These are phyloP conservation scores for Xanthoconium purpureum DNA, from an alignment of 768 basidiomycete species.

Conservation along the genomic window DNA sequence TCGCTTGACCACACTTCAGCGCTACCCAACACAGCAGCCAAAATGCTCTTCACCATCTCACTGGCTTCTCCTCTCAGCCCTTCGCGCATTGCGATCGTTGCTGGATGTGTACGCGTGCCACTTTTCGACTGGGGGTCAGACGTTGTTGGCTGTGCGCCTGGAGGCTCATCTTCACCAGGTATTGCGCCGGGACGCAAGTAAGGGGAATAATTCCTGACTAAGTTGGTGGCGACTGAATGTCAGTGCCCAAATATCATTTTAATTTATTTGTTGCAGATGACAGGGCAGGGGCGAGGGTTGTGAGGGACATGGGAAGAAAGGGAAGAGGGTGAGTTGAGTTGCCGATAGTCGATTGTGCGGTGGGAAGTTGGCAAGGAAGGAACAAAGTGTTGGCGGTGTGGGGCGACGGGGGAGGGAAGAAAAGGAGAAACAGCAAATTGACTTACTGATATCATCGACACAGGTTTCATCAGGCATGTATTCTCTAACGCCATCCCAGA, in stretches of 20 bases:
- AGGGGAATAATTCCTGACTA: conserved; percentile 91
- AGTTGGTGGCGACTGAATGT: conserved; percentile 77
- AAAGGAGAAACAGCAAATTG: conserved; percentile 11
- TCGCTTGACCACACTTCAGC: conserved; percentile 63
- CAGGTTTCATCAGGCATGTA: conserved; percentile 65
- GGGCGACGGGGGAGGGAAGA: conserved; percentile 23
- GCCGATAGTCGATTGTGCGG: conserved; percentile 23
- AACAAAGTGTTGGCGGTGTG: conserved; percentile 13
- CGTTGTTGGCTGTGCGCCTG: background rate
- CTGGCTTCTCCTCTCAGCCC: conserved; percentile 62
- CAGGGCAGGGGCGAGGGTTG: conserved; percentile 34
- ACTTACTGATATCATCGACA: conserved; percentile 87
- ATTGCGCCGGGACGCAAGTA: conserved; percentile 50
- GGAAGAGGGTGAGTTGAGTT: conserved; percentile 27
- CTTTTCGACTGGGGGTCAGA: conserved; percentile 43
- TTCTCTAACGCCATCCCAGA: conserved; percentile 74
- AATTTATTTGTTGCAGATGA: conserved; percentile 20
- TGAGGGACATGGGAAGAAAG: conserved; percentile 19
- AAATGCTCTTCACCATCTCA: conserved; percentile 70
- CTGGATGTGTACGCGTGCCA: conserved; percentile 52
- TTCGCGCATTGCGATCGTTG: conserved; percentile 64
- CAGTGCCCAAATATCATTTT: conserved; percentile 52
- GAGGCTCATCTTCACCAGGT: conserved; percentile 13
- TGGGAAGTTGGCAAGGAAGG: conserved; percentile 27
- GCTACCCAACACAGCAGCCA: conserved; percentile 16